Evolutionary conservation across 2,329 filamentous ascomycete genomes (phyloP), one percentile per base, ranked within the genome.

Genomic region (Trichophyton simii): DNA sequence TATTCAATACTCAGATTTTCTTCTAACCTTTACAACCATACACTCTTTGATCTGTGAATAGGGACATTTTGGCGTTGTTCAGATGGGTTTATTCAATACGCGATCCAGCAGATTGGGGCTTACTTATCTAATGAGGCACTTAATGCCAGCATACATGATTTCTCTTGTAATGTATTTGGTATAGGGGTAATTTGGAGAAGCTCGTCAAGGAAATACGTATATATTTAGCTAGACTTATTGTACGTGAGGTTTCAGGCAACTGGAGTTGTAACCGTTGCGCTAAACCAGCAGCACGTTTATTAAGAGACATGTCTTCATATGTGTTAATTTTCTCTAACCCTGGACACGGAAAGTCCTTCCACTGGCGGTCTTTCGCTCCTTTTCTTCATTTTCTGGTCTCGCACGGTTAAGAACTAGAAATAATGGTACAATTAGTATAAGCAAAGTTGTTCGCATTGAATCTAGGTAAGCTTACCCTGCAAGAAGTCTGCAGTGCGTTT

Each of bases 401-500:
- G 94, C 94, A 78, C 95, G 85, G 73, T 95, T 92, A 66, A 99
- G 83, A n/a, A 99, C 92, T 95, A 70, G 36, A 22, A 65, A 41
- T 58, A 31, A 31, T 1, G 28, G 28, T 15, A 42, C 9, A 42
- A 41, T 46, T 58, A 55, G 28, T 20, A 18, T 36, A 9, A 11
- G 13, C 34, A n/a, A 8, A 36, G 7, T 7, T 4, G 13, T 58
- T 25, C 6, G 4, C 50, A 57, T 5, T 48, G 48, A n/a, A 31
- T 25, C 20, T 36, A 22, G 41, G 2, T 9, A 57, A 50, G 68
- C 81, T 72, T 79, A 92, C 90, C 89, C 83, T 99, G 95, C 62
- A 99, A 84, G 80, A 99, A 99, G 75, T 99, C 95, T 58, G 94
- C 94, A 8, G 95, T 99, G 74, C 94, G 85, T 80, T 92, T 89